Conservation (phyloP, 768 basidiomycete species). For the Boletus huronensis region DNA sequence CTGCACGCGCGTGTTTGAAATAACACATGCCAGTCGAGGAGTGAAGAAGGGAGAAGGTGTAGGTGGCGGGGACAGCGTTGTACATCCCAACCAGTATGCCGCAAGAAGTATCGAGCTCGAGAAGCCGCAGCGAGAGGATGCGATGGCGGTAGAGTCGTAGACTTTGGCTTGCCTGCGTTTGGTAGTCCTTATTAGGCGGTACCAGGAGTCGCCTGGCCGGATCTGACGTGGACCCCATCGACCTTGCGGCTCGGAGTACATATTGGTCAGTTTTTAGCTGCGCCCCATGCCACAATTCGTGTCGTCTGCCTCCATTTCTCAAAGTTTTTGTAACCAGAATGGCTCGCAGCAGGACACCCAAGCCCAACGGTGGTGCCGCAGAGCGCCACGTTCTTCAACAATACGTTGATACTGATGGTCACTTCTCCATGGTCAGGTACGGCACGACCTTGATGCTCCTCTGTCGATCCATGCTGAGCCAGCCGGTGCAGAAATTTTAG, state of each 20-base stretch:
- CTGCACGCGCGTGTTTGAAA: conserved; percentile 95
- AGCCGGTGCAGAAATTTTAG: conserved; percentile 78
- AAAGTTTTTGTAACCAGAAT: conserved; percentile 13
- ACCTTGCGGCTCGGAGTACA: background rate
- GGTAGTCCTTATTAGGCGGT: conserved; percentile 12
- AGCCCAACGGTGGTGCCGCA: conserved; percentile 16
- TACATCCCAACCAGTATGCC: conserved; percentile 91
- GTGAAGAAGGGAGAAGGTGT: conserved; percentile 89
- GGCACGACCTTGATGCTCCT: conserved; percentile 3
- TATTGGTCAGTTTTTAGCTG: conserved; percentile 10
- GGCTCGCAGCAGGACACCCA: conserved; percentile 30
- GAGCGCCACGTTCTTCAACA: conserved; percentile 56
- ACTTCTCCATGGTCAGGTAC: conserved; percentile 96
- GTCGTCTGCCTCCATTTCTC: conserved; percentile 28
- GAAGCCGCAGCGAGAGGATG: conserved; percentile 40
- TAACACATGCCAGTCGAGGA: conserved; percentile 70
- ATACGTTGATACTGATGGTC: conserved; percentile 86
- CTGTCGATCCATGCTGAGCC: conserved; percentile 18
- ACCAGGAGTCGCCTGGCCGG: conserved; percentile 13
- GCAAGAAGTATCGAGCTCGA: conserved; percentile 69
- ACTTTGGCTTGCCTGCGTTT: background rate
- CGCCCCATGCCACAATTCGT: conserved; percentile 15
- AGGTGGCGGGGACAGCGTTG: conserved; percentile 81
- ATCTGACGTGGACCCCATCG: conserved; percentile 14
- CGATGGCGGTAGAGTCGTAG: conserved; percentile 40